Evolutionary conservation across 1,284 basidiomycete species (phyloP), one percentile per base, ranked within the genome.

Genomic region (Kwoniella shivajii): DNA sequence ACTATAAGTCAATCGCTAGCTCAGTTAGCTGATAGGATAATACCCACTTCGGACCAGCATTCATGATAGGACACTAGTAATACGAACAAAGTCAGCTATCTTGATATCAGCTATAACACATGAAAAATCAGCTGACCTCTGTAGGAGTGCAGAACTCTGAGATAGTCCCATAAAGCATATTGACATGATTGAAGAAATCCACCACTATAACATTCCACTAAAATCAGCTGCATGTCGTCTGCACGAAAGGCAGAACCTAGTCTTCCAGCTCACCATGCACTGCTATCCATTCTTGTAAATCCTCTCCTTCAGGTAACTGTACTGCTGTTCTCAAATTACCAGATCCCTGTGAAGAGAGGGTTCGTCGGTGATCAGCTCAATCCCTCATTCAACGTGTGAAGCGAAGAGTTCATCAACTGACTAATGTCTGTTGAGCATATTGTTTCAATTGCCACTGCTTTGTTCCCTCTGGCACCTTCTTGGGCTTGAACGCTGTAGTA

Each of bases 361-460:
- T 7, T n/a, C n/a, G 37, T 18, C 10, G 37, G 22, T 18, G 37
- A 20, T 42, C 22, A 42, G 20, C 10, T 42, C 41, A 24, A 22
- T 18, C 37, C n/a, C n/a, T 36, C 33, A 10, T n/a, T n/a, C 22
- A 44, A 9, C 9, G 42, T 24, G n/a, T 13, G 36, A 27, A 7
- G 14, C 27, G 14, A 16, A 18, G 7, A 27, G 16, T 18, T 24
- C 33, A n/a, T 13, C 13, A 10, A 58, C 72, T 51, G 24, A 95
- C 93, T 73, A 98, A 81, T 11, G 94, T 98, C 31, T 93, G 93
- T 75, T 98, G 94, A 13, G 94, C 94, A 77, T 97, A 97, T 78
- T 95, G 93, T 75, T 94, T 87, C 63, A 98, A 82, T 79, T 97
- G 94, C 78, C 94, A 96, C 75, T 96, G 93, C 78, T 95, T 96